phyloP scores from a whole-genome alignment of 2,329 filamentous ascomycete genomes.

The Thermoascus crustaceus region DNA sequence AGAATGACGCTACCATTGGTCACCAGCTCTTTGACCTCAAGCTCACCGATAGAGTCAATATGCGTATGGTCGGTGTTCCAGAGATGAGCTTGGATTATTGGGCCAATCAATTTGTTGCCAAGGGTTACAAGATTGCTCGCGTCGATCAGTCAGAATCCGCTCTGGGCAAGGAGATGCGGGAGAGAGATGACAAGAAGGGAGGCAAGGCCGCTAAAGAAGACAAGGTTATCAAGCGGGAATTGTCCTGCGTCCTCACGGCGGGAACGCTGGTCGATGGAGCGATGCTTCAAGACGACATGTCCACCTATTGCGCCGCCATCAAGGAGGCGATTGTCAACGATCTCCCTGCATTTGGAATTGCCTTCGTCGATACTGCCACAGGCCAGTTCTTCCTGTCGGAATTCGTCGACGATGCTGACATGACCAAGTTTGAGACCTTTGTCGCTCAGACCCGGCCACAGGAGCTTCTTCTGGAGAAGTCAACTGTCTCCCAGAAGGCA shows the following conservation, averaged over 20 bases:
- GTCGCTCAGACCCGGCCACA: conserved; percentile 85
- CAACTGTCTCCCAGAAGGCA: conserved; percentile 75
- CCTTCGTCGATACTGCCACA: conserved; percentile 91
- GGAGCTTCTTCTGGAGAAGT: conserved; percentile 84
- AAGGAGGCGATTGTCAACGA: conserved; percentile 68
- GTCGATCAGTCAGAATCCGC: conserved; percentile 97
- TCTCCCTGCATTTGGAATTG: conserved; percentile 76
- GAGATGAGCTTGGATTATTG: conserved; percentile 93
- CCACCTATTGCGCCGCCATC: conserved; percentile 90
- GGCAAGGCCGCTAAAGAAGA: conserved; percentile 64
- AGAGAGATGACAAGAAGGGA: conserved; percentile 55
- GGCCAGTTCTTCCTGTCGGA: conserved; percentile 91
- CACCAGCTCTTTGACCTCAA: conserved; percentile 97
- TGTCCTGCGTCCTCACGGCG: conserved; percentile 82
- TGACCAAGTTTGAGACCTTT: conserved; percentile 96
- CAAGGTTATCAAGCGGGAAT: conserved; percentile 85
- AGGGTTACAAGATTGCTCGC: conserved; percentile 92
- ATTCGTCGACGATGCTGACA: conserved; percentile 82
- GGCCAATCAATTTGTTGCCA: conserved; percentile 97
- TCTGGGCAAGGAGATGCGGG: conserved; percentile 96
- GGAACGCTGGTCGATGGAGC: conserved; percentile 90
- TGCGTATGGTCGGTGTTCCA: conserved; percentile 98
- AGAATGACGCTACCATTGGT: conserved; percentile 92
- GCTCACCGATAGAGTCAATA: conserved; percentile 95
- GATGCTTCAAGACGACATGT: conserved; percentile 98